A percentile compares a stretch with the other conserved stretches of the same genome.
These are phyloP conservation scores for Ligustrum vulgare DNA, from an alignment of 257 asterid species.

Conservation along the genomic window DNA sequence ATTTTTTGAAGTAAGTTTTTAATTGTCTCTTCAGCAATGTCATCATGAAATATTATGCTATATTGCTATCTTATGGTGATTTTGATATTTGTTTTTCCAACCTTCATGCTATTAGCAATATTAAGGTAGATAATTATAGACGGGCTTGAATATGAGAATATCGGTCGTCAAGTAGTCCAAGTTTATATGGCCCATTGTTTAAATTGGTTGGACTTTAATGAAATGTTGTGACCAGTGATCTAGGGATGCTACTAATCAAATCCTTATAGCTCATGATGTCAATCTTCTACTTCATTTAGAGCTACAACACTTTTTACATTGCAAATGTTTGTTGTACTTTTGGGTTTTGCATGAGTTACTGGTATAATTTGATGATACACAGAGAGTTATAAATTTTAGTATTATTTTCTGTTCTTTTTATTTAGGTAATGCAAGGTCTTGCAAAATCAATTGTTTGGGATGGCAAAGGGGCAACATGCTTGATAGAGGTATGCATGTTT, in stretches of 20 bases:
- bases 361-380: slow-evolving; percentile 1
- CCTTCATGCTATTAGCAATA: neutral
- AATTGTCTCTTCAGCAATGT: neutral
- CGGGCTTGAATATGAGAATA: no score
- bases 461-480: no score
- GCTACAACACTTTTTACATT: neutral
- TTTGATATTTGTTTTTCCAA: neutral
- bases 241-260: neutral
- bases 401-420: neutral
- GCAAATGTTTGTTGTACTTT: neutral
- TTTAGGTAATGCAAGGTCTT: slow-evolving; percentile 95
- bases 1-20: slow-evolving; percentile 1
- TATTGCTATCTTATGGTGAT: neutral
- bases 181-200: neutral
- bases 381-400: slow-evolving; percentile 13
- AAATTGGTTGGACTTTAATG: neutral
- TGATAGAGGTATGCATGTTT: no score
- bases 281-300: neutral
- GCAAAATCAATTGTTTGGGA: slow-evolving; percentile 46
- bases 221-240: neutral
- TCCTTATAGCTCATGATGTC: neutral
- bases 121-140: neutral
- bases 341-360: neutral
- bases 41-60: neutral
- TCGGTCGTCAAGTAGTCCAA: no score